Conservation (phyloP, 352 stramenopile species). For the Aphanomyces stellatus region DNA sequence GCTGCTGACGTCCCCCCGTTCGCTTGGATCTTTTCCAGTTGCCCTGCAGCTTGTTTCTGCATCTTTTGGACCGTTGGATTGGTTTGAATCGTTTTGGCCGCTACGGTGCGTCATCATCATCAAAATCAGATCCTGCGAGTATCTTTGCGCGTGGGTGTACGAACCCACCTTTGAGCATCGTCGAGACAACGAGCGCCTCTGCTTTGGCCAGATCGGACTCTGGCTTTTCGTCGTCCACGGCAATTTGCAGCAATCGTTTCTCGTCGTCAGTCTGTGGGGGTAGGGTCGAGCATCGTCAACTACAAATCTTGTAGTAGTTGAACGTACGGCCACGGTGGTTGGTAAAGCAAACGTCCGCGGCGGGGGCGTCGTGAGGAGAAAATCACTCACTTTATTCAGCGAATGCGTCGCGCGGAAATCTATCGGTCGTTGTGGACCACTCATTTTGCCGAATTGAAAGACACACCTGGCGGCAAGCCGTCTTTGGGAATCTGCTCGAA, state of each 20-base stretch:
- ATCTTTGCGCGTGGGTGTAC: too few species aligned
- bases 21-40: neutral
- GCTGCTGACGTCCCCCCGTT: too few species aligned
- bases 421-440: neutral
- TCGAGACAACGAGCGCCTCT: neutral
- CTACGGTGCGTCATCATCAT: too few species aligned
- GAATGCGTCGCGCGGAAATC: neutral
- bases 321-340: neutral
- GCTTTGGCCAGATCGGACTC: slow-evolving; percentile 3
- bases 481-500: slow-evolving; percentile 4
- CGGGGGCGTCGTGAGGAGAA: slow-evolving; percentile 1
- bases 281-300: too few species aligned
- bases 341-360: neutral
- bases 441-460: neutral
- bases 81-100: too few species aligned
- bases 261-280: slow-evolving; percentile 6
- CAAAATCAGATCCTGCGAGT: too few species aligned
- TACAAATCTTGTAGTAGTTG: too few species aligned
- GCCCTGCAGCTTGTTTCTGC: too few species aligned
- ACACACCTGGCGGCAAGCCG: neutral
- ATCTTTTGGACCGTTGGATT: too few species aligned
- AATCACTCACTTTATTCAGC: slow-evolving; percentile 6
- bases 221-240: slow-evolving; percentile 14
- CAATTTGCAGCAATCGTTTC: slow-evolving; percentile 2
- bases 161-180: slow-evolving; percentile 12